Base-by-base conservation (phyloP, 1,284 basidiomycete genomes). In the Malassezia vespertilionis region DNA sequence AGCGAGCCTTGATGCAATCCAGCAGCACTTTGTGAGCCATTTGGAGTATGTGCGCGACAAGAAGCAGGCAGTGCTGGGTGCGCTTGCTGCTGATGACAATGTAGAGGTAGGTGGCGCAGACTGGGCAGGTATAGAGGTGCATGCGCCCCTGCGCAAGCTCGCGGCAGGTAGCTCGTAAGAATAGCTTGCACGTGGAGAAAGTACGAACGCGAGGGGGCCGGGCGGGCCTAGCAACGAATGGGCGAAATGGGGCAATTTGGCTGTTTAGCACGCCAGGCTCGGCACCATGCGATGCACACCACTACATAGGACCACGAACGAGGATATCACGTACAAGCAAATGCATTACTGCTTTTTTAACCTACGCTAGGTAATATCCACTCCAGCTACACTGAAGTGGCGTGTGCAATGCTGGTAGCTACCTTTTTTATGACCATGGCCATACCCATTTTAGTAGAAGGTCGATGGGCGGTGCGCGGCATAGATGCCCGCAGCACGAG, bases 1-100 rank as follows among this genome's bases (percentile, higher is more conserved):
- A 0, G 82, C 87, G 57, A 83, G 84, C 3, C 85, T 86, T 6
- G 89, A 95, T 36, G 86, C 87, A 79, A 90, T 93, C 56, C 76
- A 79, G 1, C 76, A 85, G 48, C 91, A 97, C 74, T 96, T 96
- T 77, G 78, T 81, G 45, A 90, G 89, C 72, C 88, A 88, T 15
- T 73, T 96, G 40, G 70, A 75, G 26, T 84, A 90, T 71, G 90
- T 96, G 51, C 80, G 82, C 39, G 53, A 24, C 46, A 39, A 32
- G 46, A 23, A 32, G 32, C 21, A 37, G 10, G 18, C 15, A 10
- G 35, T 22, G 9, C 9, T 37, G 35, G 20, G 24, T 18, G 20
- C 21, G 26, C 12, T 27, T 15, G 26, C 35, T 22, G 12, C 11
- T 6, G 35, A 37, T 3, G 28, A 24, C 10, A 15, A 21, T 32